Conservation (phyloP, 2,329 filamentous ascomycete species). For the Mycocentrospora acerina region DNA sequence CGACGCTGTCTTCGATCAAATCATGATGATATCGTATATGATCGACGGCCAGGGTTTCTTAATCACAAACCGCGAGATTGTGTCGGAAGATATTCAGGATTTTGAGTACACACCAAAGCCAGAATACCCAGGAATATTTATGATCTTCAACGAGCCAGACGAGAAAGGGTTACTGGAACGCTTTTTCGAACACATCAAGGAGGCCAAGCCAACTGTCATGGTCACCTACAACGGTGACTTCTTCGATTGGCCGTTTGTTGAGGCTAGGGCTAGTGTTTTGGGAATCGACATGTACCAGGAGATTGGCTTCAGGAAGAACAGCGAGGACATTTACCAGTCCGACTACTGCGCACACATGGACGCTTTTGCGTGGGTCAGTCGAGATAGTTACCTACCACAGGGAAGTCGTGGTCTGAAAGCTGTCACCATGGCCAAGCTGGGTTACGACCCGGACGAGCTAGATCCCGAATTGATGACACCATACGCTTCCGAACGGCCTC, state of each 20-base stretch:
- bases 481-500: conserved; percentile 80
- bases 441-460: conserved; percentile 96
- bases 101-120: conserved; percentile 98
- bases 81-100: conserved; percentile 94
- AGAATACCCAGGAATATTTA: conserved; percentile 91
- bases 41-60: conserved; percentile 97
- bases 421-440: conserved; percentile 95
- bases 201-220: conserved; percentile 91
- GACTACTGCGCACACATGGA: conserved; percentile 98
- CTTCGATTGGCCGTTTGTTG: conserved; percentile 99
- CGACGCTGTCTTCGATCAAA: conserved; percentile 88
- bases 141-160: conserved; percentile 97
- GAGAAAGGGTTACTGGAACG: conserved; percentile 85
- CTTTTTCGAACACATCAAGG: conserved; percentile 95
- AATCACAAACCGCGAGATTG: conserved; percentile 96
- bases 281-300: conserved; percentile 99
- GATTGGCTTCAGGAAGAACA: conserved; percentile 94
- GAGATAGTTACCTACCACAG: conserved; percentile 96
- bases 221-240: conserved; percentile 99
- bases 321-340: conserved; percentile 93
- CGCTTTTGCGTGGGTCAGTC: conserved; percentile 98
- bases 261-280: conserved; percentile 86
- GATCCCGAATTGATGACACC: conserved; percentile 98
- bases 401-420: conserved; percentile 96
- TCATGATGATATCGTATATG: conserved; percentile 99